phyloP scores from a whole-genome alignment of 495 filamentous ascomycete genomes.

The Penicillium odoratum region DNA sequence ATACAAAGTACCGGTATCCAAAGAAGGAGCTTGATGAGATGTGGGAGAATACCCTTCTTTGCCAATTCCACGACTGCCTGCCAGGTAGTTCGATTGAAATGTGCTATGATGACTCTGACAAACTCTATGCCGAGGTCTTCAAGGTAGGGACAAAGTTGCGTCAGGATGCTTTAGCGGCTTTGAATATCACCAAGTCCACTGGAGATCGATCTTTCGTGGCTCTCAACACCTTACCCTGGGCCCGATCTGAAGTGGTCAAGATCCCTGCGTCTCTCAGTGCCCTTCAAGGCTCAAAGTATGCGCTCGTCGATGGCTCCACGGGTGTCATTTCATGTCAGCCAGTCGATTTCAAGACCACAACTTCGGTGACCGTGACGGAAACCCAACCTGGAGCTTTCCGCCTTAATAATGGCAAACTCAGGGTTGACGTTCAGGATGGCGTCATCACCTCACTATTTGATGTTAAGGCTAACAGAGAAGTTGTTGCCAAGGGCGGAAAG shows the following conservation, averaged over 20 bases:
- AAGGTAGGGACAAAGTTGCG: conserved; percentile 70
- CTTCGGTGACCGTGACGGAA: conserved; percentile 63
- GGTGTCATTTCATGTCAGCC: conserved; percentile 51
- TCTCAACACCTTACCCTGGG: conserved; percentile 85
- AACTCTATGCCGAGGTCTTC: conserved; percentile 84
- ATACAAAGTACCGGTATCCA: conserved; percentile 73
- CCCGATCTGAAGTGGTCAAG: conserved; percentile 68
- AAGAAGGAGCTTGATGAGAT: conserved; percentile 88
- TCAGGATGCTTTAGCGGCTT: conserved; percentile 61
- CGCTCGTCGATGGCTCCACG: conserved; percentile 43
- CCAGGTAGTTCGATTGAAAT: conserved; percentile 96
- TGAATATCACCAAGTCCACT: conserved; percentile 55
- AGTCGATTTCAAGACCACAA: conserved; percentile 44
- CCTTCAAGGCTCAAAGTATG: conserved; percentile 43
- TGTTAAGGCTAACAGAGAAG: conserved; percentile 64
- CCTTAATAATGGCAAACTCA: conserved; percentile 72
- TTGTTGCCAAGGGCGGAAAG: conserved; percentile 75
- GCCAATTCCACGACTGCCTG: conserved; percentile 96
- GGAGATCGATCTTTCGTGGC: conserved; percentile 44
- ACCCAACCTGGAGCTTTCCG: conserved; percentile 69
- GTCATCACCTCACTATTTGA: conserved; percentile 83
- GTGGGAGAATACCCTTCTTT: conserved; percentile 85
- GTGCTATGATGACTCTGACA: conserved; percentile 91
- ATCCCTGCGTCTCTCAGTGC: conserved; percentile 43
- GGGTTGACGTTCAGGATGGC: conserved; percentile 69